phyloP scores from a whole-genome alignment of 129 eudicot genomes.

The Arctium lappa region DNA sequence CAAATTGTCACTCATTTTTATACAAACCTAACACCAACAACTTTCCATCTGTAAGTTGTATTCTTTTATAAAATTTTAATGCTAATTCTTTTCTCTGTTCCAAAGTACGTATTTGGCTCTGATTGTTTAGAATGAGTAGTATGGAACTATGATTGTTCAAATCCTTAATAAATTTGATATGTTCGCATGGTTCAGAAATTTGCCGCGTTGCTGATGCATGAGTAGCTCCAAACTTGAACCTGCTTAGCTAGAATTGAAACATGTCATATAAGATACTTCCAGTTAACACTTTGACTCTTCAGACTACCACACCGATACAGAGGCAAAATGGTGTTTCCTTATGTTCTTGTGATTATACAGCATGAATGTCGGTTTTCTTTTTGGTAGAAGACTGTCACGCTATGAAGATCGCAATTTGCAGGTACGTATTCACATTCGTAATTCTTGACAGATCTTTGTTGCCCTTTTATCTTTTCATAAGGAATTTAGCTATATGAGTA shows the following conservation, averaged over 20 bases:
- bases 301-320: not conserved
- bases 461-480: not conserved
- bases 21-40: not conserved
- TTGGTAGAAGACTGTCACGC: slow-evolving; percentile 3
- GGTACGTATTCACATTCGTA: slow-evolving; percentile 17
- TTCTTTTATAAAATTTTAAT: not conserved
- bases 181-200: slow-evolving; percentile 50
- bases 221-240: slow-evolving; percentile 19
- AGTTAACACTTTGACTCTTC: not conserved
- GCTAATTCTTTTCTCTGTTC: not conserved
- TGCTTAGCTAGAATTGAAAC: slow-evolving; percentile 9
- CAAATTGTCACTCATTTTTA: not conserved
- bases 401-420: slow-evolving; percentile 8
- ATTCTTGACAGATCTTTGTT: not conserved
- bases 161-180: slow-evolving; percentile 55
- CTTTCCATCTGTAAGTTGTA: not conserved
- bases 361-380: slow-evolving; percentile 15
- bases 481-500: slow-evolving; percentile 4
- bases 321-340: not conserved
- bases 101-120: not conserved
- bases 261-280: slow-evolving; percentile 29
- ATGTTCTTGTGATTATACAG: not conserved
- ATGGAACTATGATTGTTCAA: not conserved
- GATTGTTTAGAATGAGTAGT: not conserved
- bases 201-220: slow-evolving; percentile 39